Evolutionary conservation across 441 rosid genomes (phyloP), one percentile per base, ranked within the genome.

Genomic region (Syzygium malaccense): DNA sequence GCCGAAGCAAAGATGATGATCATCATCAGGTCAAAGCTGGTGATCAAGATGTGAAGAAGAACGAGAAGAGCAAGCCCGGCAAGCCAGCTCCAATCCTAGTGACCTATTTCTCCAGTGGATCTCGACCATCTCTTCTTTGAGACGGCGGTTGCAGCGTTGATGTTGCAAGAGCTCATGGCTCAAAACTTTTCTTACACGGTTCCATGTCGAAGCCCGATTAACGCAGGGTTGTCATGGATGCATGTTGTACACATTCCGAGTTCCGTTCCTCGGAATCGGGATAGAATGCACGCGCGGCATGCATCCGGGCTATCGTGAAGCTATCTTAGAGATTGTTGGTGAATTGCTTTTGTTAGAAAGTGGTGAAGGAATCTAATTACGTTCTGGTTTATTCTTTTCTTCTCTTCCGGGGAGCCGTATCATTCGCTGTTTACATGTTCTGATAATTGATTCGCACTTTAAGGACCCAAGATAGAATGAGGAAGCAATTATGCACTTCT

Each of bases 61-160:
- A 71, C 49, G 64, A 4, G 28, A 88, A 83, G 45, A 83, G 86
- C 83, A 87, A 68, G 49, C 62, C 60, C 4, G 15, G 49, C 28
- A 33, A 57, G 48, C 28, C 64, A 13, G 56, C 86, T 20, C 86
- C 86, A 2, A 57, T 88, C 19, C 56, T 48, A 0, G 18, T 68
- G 33, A 48, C 88, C 55, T 53, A 68, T 54, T 86, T 87, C 32
- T 53, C 88, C 32, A 58, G 68, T 8, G 88, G 88, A 53, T 68
- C 88, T 10, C 28, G 85, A 33, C 14, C 57, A 1, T 87, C 85
- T 37, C 28, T 8, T 60, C 33, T 86, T 26, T 86, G 75, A 57
- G 28, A 33, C 80, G 49, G 49, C 20, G 28, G 37, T 37, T 5
- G 14, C 80, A 0, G 26, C 49, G 12, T 12, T 0, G 49, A 37